phyloP scores from a whole-genome alignment of 2,329 filamentous ascomycete species.

The Herpotrichia juniperi region DNA sequence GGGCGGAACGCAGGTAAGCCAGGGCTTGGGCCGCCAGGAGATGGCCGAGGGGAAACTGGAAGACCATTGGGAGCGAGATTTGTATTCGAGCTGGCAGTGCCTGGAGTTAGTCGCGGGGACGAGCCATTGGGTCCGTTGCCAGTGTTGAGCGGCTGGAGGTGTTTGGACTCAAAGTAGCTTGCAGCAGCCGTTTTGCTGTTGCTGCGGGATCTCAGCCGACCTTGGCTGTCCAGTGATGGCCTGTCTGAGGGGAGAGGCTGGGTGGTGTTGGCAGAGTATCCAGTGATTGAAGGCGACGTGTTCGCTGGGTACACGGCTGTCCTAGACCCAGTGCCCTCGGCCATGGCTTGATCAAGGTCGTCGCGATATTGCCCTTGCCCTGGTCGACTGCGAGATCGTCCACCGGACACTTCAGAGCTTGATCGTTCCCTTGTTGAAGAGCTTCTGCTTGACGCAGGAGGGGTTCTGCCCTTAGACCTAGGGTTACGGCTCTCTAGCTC shows the following conservation, averaged over 20 bases:
- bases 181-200: slow-evolving; percentile 43
- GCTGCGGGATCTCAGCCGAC: slow-evolving; percentile 40
- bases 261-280: slow-evolving; percentile 37
- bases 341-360: slow-evolving; percentile 58
- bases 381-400: slow-evolving; percentile 60
- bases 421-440: slow-evolving; percentile 58
- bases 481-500: slow-evolving; percentile 33
- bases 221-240: slow-evolving; percentile 32
- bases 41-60: slow-evolving; percentile 45
- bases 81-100: slow-evolving; percentile 20
- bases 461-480: slow-evolving; percentile 38
- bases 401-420: slow-evolving; percentile 59
- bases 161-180: slow-evolving; percentile 44
- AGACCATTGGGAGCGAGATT: slow-evolving; percentile 33
- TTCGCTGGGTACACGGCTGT: slow-evolving; percentile 38
- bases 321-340: slow-evolving; percentile 50
- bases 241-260: slow-evolving; percentile 34
- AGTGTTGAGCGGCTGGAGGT: slow-evolving; percentile 45
- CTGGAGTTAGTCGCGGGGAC: slow-evolving; percentile 32
- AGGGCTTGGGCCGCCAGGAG: slow-evolving; percentile 46
- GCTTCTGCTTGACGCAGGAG: slow-evolving; percentile 48
- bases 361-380: slow-evolving; percentile 56
- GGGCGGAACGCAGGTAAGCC: slow-evolving; percentile 37
- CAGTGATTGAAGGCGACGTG: slow-evolving; percentile 39
- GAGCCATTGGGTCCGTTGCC: slow-evolving; percentile 23